Conservation (phyloP, 305 asterid species). For the Nicotiana rustica region DNA sequence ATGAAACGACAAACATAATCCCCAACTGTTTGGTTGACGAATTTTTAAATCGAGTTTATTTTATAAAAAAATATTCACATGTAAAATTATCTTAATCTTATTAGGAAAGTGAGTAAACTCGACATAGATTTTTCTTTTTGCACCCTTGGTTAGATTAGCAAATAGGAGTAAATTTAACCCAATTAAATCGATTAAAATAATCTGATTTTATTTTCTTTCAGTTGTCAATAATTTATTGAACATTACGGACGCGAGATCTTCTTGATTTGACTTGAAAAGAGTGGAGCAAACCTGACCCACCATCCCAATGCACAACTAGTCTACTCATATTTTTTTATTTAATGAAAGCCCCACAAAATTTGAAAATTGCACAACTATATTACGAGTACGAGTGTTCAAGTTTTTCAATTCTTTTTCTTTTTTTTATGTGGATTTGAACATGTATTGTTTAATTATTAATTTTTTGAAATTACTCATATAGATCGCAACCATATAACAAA, state of each 20-base stretch:
- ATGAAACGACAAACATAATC: too few relatives aligned
- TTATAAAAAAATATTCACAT: background rate
- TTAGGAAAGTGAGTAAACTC: too few relatives aligned
- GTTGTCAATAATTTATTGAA: background rate
- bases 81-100: too few relatives aligned
- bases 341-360: background rate
- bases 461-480: background rate
- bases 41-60: background rate
- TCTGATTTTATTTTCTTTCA: background rate
- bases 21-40: background rate
- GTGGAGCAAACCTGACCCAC: slow-evolving; percentile 11
- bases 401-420: background rate
- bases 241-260: background rate
- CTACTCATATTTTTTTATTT: background rate
- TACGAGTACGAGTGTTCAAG: background rate
- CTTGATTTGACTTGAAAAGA: slow-evolving; percentile 14
- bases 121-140: too few relatives aligned
- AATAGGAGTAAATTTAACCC: background rate
- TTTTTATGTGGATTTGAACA: background rate
- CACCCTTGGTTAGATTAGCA: background rate
- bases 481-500: background rate
- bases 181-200: background rate
- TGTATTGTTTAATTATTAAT: background rate
- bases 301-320: background rate
- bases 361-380: background rate